Evolutionary conservation across 306 rosid species (phyloP).

Genomic region (Coriaria nepalensis): DNA sequence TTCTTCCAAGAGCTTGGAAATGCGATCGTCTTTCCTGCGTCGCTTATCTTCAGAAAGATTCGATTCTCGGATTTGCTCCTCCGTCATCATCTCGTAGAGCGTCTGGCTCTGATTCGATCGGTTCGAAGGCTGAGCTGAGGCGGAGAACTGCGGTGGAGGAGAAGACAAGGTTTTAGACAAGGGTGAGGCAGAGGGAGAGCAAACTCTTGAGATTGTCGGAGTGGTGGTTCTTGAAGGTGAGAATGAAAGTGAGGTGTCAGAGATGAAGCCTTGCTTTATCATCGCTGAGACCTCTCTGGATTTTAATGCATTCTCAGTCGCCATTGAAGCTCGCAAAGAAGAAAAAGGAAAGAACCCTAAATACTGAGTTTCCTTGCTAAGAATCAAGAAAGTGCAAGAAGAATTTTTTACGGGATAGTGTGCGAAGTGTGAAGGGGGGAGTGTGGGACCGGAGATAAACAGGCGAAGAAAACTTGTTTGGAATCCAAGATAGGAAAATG

Average conservation of each 20-base stretch:
- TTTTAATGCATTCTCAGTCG: conserved; percentile 43
- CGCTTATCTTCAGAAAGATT: conserved; percentile 32
- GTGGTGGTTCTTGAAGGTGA: conserved; percentile 44
- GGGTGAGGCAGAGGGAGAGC: conserved; percentile 29
- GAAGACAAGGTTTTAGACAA: conserved; percentile 26
- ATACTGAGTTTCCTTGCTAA: conserved; percentile 2
- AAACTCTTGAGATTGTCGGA: conserved; percentile 18
- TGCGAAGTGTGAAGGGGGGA: background rate
- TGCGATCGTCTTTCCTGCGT: conserved; percentile 35
- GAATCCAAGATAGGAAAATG: background rate
- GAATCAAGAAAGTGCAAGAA: background rate
- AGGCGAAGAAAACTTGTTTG: background rate
- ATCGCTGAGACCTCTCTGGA: conserved; percentile 62
- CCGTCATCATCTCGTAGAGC: conserved; percentile 74
- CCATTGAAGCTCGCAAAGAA: conserved; percentile 31
- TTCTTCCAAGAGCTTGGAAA: conserved; percentile 35
- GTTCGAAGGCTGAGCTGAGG: conserved; percentile 8
- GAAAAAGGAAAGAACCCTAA: background rate
- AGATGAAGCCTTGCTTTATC: conserved; percentile 73
- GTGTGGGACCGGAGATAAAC: background rate
- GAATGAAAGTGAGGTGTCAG: conserved; percentile 39
- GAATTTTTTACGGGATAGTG: background rate
- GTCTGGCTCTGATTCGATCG: conserved; percentile 35
- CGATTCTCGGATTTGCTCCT: conserved; percentile 31
- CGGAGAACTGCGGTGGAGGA: conserved; percentile 22